phyloP scores from a whole-genome alignment of 192 early-diverging fungal species.

The Coemansia guatemalensis region DNA sequence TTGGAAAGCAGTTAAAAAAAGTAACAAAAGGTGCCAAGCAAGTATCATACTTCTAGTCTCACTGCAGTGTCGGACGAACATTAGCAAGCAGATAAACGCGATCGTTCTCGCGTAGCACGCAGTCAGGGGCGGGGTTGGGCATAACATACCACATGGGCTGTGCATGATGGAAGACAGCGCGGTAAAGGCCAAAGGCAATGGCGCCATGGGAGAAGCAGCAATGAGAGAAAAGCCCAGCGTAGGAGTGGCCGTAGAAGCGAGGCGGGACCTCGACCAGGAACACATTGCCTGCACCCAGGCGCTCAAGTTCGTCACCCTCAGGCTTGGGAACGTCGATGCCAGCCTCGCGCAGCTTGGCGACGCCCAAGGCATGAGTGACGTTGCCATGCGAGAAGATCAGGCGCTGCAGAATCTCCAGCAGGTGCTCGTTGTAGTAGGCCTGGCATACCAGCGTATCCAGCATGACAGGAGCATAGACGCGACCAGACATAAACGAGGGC shows the following conservation, averaged over 20 bases:
- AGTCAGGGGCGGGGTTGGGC: conserved; percentile 58
- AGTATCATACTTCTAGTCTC: not conserved
- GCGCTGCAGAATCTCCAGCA: conserved; percentile 59
- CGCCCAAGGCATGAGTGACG: conserved; percentile 37
- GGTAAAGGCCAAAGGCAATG: conserved; percentile 67
- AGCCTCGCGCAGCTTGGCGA: conserved; percentile 38
- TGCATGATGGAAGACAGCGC: conserved; percentile 53
- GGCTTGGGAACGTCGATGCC: conserved; percentile 13
- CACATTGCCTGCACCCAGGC: conserved; percentile 21
- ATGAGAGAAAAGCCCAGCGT: conserved; percentile 53
- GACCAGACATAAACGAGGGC: conserved; percentile 70
- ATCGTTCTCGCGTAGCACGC: conserved; percentile 58
- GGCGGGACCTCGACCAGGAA: conserved; percentile 55
- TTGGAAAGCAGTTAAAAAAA: not conserved
- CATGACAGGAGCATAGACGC: conserved; percentile 70
- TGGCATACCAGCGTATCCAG: conserved; percentile 72
- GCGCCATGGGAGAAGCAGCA: conserved; percentile 54
- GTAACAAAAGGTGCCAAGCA: not conserved
- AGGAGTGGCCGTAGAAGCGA: conserved; percentile 46
- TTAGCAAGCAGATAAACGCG: conserved; percentile 57
- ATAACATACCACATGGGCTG: conserved; percentile 59
- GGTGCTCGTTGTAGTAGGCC: conserved; percentile 67
- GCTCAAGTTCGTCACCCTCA: conserved; percentile 7
- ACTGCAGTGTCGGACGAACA: conserved; percentile 34
- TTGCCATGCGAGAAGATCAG: conserved; percentile 58